Base-by-base conservation (phyloP, 192 early-diverging fungal genomes). In the Mortierella claussenii region DNA sequence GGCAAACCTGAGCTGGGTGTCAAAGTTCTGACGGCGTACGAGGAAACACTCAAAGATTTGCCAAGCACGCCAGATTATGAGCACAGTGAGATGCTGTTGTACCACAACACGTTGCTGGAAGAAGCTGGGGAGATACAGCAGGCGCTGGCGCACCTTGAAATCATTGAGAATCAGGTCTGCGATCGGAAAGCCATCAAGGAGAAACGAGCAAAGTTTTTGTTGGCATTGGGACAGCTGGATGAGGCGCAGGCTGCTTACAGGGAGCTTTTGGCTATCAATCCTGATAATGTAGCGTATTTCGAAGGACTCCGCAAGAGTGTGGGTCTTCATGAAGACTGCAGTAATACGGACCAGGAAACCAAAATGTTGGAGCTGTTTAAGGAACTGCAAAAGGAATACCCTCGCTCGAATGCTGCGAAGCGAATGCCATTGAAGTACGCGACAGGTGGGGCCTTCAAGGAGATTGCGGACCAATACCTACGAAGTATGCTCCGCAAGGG, bases 51-150 rank as follows among this genome's bases (percentile, higher is more conserved):
- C 46, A 88, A 79, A 69, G 81, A 79, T 34, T 62, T 73, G 10
- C 79, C 79, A 3, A 33, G 60, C 8, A 62, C 74, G 24, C 68
- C 79, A 48, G 81, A 83, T 64, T 89, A 78, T 55, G 94, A 97
- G 76, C 83, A 88, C 64, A 92, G 90, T 51, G 96, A 99, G 79
- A 70, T 97, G 57, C 54, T 90, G 23, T 68, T 99, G 82, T 99
- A 95, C 83, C 89, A 93, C 73, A 95, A 93, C 83, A 83, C 82
- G 74, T 60, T 99, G 21, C 74, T 96, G 32, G 94, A 98, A 80
- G 93, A 95, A 65, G 85, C 66, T 8, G 95, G 95, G 11, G 89
- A 97, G 48, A 82, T 83, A 49, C 68, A 94, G 61, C 73, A 53
- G 18, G 96, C 95, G 9, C 78, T 97, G 42, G 90, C 92, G 9